phyloP scores from a whole-genome alignment of 495 filamentous ascomycete species.

The Penicillium angulare region DNA sequence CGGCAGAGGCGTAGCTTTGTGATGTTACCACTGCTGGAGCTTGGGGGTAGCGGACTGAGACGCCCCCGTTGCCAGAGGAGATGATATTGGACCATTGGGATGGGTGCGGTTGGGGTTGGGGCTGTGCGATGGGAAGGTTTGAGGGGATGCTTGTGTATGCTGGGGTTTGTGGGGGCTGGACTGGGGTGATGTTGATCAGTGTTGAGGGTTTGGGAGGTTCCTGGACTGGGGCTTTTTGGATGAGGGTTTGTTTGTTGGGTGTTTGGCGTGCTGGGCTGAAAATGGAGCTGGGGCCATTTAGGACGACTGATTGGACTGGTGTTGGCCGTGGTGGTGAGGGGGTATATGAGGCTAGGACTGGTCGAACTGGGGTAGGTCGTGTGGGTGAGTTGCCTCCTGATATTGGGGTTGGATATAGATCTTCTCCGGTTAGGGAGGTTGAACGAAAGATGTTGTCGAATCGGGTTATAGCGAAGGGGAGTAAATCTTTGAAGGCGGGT shows the following conservation, averaged over 20 bases:
- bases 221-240: not conserved
- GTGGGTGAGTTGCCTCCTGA: not conserved
- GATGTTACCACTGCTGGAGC: not conserved
- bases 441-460: slow-evolving; percentile 3
- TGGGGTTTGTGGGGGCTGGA: not conserved
- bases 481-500: not conserved
- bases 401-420: not conserved
- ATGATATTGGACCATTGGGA: not conserved
- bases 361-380: not conserved
- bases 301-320: too few relatives aligned
- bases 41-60: not conserved
- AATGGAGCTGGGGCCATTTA: too few relatives aligned
- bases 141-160: not conserved
- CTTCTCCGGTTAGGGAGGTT: not conserved
- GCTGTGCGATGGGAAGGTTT: not conserved
- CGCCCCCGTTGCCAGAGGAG: not conserved
- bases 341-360: not conserved
- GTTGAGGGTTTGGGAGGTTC: not conserved
- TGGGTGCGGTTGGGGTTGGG: not conserved
- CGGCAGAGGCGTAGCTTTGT: not conserved
- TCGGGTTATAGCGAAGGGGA: not conserved
- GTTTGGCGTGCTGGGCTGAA: too few relatives aligned
- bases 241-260: too few relatives aligned
- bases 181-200: too few relatives aligned
- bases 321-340: too few relatives aligned